Conservation (phyloP, 1,284 basidiomycete genomes). For the Mycena sp. region DNA sequence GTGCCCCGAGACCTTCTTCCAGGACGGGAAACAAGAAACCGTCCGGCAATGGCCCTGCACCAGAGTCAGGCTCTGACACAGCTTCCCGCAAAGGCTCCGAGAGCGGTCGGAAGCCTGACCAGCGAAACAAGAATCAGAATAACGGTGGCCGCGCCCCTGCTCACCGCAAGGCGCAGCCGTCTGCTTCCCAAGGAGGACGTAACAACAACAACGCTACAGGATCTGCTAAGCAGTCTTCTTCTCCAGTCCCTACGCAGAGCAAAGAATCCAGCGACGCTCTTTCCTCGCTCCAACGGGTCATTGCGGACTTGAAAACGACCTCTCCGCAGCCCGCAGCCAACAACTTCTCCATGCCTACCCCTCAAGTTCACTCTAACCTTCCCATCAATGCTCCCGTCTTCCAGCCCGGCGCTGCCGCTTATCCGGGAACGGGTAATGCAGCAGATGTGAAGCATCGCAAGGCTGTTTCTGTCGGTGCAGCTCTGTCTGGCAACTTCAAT, state of each 20-base stretch:
- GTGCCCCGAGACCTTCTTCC: slow-evolving; percentile 65
- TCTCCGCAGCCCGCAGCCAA: slow-evolving; percentile 60
- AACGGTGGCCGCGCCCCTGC: slow-evolving; percentile 48
- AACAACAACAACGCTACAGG: slow-evolving; percentile 44
- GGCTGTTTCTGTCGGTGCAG: slow-evolving; percentile 75
- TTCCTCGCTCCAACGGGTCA: slow-evolving; percentile 83
- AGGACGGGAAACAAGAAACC: slow-evolving; percentile 70
- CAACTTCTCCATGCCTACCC: slow-evolving; percentile 53
- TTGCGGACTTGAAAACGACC: slow-evolving; percentile 83
- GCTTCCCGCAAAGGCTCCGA: slow-evolving; percentile 66
- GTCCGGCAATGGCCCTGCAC: slow-evolving; percentile 48
- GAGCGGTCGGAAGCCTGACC: slow-evolving; percentile 61
- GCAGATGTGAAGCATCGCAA: slow-evolving; percentile 78
- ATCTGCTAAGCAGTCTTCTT: slow-evolving; percentile 56
- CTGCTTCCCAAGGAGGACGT: slow-evolving; percentile 63
- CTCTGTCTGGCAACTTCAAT: slow-evolving; percentile 68
- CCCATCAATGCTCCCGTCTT: slow-evolving; percentile 75
- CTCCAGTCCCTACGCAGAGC: slow-evolving; percentile 50
- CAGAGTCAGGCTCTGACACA: slow-evolving; percentile 75
- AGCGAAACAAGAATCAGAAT: slow-evolving; percentile 62
- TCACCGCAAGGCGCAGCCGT: slow-evolving; percentile 65
- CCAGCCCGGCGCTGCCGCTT: slow-evolving; percentile 70
- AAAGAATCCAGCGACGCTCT: slow-evolving; percentile 76
- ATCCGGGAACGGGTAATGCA: slow-evolving; percentile 50
- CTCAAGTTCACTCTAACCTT: slow-evolving; percentile 61